Conservation (phyloP, 345 rosid species). For the Camelina sativa region DNA sequence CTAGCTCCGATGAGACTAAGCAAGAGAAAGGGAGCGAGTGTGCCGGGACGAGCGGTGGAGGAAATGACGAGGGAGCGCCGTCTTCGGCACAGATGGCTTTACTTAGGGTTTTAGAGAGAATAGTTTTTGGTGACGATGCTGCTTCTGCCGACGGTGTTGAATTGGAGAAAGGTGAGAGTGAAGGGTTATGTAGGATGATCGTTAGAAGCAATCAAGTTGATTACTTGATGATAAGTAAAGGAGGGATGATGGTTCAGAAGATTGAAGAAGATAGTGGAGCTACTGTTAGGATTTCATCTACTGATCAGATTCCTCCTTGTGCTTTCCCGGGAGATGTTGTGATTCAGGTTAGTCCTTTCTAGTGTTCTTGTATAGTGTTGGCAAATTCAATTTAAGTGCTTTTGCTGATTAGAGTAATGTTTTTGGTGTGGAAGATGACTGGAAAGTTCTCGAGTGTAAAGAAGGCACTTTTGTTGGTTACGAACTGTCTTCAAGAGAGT, state of each 20-base stretch:
- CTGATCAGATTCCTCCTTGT: slow-evolving; percentile 60
- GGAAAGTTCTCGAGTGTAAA: slow-evolving; percentile 64
- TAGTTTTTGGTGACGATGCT: slow-evolving; percentile 58
- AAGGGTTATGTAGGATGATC: slow-evolving; percentile 61
- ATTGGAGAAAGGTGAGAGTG: slow-evolving; percentile 46
- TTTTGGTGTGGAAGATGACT: slow-evolving; percentile 51
- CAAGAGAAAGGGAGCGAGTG: slow-evolving; percentile 32
- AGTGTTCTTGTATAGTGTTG: slow-evolving; percentile 1
- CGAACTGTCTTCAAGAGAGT: slow-evolving; percentile 58
- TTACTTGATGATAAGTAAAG: slow-evolving; percentile 51
- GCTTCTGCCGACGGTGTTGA: slow-evolving; percentile 41
- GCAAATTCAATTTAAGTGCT: not conserved
- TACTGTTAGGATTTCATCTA: slow-evolving; percentile 50
- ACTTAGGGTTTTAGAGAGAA: slow-evolving; percentile 66
- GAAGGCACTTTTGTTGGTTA: slow-evolving; percentile 61
- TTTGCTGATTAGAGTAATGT: slow-evolving; percentile 22
- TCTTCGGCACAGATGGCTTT: slow-evolving; percentile 60
- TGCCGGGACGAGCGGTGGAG: slow-evolving; percentile 9
- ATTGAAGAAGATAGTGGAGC: slow-evolving; percentile 61
- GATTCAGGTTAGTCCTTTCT: slow-evolving; percentile 44
- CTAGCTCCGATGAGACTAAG: slow-evolving; percentile 35
- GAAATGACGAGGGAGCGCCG: slow-evolving; percentile 44
- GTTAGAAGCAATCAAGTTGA: slow-evolving; percentile 55
- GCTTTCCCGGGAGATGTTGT: slow-evolving; percentile 63
- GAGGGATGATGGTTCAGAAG: slow-evolving; percentile 59